Conservation (phyloP, 352 stramenopile species). For the Globisporangium paroecandrum region DNA sequence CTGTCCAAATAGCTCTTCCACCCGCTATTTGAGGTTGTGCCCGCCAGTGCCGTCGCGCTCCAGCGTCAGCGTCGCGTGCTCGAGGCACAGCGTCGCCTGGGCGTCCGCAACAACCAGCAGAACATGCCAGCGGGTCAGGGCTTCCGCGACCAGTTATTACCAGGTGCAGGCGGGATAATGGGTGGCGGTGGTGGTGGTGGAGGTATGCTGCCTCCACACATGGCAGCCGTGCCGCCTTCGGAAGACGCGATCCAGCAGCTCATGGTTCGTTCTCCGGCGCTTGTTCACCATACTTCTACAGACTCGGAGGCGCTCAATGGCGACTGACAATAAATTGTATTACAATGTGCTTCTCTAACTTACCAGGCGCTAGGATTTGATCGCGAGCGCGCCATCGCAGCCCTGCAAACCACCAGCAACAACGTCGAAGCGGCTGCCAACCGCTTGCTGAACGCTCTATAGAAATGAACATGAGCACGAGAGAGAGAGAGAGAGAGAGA, state of each 20-base stretch:
- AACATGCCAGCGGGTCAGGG: constrained; percentile 42
- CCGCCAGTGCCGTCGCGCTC: constrained; percentile 50
- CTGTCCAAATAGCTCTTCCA: constrained; percentile 39
- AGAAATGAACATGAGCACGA: constrained; percentile 7
- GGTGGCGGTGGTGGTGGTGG: constrained; percentile 35
- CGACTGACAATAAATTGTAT: neutral
- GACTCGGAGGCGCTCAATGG: neutral
- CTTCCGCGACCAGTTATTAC: constrained; percentile 80
- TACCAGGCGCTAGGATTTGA: constrained; percentile 66
- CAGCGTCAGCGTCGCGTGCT: constrained; percentile 71
- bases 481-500: neutral
- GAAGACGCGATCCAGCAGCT: constrained; percentile 81
- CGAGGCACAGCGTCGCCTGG: constrained; percentile 67
- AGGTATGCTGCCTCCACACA: constrained; percentile 49
- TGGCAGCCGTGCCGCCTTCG: constrained; percentile 57
- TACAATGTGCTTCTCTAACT: neutral
- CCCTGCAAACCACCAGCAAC: constrained; percentile 73
- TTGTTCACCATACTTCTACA: neutral
- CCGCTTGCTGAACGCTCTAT: constrained; percentile 72
- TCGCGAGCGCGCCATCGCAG: constrained; percentile 60
- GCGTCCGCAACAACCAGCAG: constrained; percentile 40
- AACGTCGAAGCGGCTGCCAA: constrained; percentile 87
- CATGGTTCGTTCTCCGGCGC: constrained; percentile 36
- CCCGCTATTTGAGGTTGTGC: constrained; percentile 79
- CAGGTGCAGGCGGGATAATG: constrained; percentile 42